Conservation (phyloP, 1,284 basidiomycete species). For the Leucoagaricus sp. region DNA sequence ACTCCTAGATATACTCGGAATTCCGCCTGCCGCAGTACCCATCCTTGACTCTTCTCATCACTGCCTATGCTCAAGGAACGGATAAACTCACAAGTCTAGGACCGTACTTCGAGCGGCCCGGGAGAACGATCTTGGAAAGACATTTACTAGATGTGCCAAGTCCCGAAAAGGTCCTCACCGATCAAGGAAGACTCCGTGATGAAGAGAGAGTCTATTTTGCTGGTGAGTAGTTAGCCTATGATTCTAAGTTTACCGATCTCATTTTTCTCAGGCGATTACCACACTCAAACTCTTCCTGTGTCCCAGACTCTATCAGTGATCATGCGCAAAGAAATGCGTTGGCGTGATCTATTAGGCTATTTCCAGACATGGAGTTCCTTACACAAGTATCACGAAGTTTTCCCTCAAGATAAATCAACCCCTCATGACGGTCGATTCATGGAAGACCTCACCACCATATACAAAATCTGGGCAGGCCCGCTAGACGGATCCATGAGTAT, state of each 20-base stretch:
- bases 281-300: conserved; percentile 41
- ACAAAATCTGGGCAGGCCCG: conserved; percentile 1
- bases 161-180: conserved; percentile 36
- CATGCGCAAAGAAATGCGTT: conserved; percentile 61
- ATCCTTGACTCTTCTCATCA: conserved; percentile 57
- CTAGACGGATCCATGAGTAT: neutral
- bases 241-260: neutral
- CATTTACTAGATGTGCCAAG: conserved; percentile 72
- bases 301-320: conserved; percentile 48
- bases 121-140: conserved; percentile 73
- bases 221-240: conserved; percentile 32
- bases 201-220: conserved; percentile 58
- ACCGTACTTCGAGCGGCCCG: conserved; percentile 80
- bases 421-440: conserved; percentile 35
- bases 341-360: conserved; percentile 68
- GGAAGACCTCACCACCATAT: conserved; percentile 23
- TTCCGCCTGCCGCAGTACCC: conserved; percentile 69
- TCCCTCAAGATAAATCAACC: conserved; percentile 57
- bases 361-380: conserved; percentile 74
- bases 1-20: conserved; percentile 81
- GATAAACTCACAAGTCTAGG: conserved; percentile 60
- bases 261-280: conserved; percentile 26
- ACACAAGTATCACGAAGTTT: conserved; percentile 66
- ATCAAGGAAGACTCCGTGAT: conserved; percentile 30
- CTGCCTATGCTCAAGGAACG: conserved; percentile 58